Percentiles rank a stretch among this genome's conserved stretches.
phyloP scores from a whole-genome alignment of 352 stramenopile genomes.

The Phytophthora palmivora region DNA sequence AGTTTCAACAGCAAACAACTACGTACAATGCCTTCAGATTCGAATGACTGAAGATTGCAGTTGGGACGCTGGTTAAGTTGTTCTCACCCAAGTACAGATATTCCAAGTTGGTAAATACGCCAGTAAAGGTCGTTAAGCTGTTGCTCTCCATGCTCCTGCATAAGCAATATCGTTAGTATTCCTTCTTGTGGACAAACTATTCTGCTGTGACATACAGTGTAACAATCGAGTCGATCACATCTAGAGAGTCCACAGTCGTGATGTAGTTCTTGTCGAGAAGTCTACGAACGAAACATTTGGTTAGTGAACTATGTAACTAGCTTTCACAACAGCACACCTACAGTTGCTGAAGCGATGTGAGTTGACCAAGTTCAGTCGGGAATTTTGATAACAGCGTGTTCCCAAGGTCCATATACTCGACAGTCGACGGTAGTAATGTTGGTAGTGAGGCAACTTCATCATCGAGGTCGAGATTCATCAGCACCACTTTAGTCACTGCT shows the following conservation, averaged over 20 bases:
- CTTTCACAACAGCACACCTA: slow-evolving; percentile 8
- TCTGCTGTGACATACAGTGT: slow-evolving; percentile 22
- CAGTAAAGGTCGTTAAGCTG: slow-evolving; percentile 55
- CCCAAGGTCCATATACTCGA: slow-evolving; percentile 31
- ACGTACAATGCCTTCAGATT: slow-evolving; percentile 50
- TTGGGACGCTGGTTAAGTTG: slow-evolving; percentile 52
- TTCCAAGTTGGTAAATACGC: slow-evolving; percentile 57
- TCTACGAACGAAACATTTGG: slow-evolving; percentile 10
- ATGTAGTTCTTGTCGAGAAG: slow-evolving; percentile 45
- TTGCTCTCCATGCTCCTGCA: slow-evolving; percentile 62
- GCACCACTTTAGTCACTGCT: slow-evolving; percentile 30
- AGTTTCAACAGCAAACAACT: not conserved
- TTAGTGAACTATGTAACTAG: not conserved
- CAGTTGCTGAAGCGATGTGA: slow-evolving; percentile 29
- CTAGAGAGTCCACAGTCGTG: slow-evolving; percentile 22
- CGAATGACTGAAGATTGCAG: slow-evolving; percentile 49
- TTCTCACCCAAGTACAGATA: slow-evolving; percentile 61
- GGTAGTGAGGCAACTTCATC: slow-evolving; percentile 17
- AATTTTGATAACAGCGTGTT: slow-evolving; percentile 37
- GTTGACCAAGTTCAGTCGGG: slow-evolving; percentile 21
- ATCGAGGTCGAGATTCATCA: slow-evolving; percentile 37
- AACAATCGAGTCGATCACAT: slow-evolving; percentile 32
- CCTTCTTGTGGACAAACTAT: not conserved
- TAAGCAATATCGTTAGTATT: not conserved
- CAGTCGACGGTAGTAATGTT: slow-evolving; percentile 21